Conservation (phyloP, 257 asterid genomes). For the Nicotiana sylvestris region DNA sequence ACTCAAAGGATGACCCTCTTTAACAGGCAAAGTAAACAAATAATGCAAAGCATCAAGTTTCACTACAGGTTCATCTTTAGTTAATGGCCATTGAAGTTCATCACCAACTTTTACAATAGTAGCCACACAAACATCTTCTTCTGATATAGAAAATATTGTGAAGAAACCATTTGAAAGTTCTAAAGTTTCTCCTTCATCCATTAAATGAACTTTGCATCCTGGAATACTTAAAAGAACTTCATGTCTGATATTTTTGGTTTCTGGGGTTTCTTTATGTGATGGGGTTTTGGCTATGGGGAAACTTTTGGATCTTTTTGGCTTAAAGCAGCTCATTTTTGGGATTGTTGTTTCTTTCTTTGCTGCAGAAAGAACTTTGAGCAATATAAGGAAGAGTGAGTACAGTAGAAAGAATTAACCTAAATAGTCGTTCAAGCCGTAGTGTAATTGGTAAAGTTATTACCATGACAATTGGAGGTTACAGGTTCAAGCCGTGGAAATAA, state of each 20-base stretch:
- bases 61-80: slow-evolving; percentile 79
- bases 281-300: slow-evolving; percentile 12
- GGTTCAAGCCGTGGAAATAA: no score
- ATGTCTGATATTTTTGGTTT: slow-evolving; percentile 41
- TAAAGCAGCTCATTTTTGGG: slow-evolving; percentile 47
- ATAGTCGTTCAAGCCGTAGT: no score
- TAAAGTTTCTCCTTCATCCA: slow-evolving; percentile 63
- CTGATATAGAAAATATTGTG: slow-evolving; percentile 39
- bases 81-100: slow-evolving; percentile 79
- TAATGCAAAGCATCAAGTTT: slow-evolving; percentile 56
- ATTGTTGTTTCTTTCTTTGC: not conserved
- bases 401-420: no score
- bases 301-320: slow-evolving; percentile 38
- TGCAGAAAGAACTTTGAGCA: not conserved
- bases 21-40: slow-evolving; percentile 67
- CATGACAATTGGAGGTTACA: no score
- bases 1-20: slow-evolving; percentile 53
- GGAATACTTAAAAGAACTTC: slow-evolving; percentile 44
- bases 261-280: slow-evolving; percentile 23
- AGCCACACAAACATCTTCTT: slow-evolving; percentile 48
- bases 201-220: slow-evolving; percentile 57
- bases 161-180: slow-evolving; percentile 63
- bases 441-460: no score
- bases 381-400: not conserved
- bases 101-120: slow-evolving; percentile 59